Conservation (phyloP, 495 filamentous ascomycete genomes). For the Parachaetomium inaequale region DNA sequence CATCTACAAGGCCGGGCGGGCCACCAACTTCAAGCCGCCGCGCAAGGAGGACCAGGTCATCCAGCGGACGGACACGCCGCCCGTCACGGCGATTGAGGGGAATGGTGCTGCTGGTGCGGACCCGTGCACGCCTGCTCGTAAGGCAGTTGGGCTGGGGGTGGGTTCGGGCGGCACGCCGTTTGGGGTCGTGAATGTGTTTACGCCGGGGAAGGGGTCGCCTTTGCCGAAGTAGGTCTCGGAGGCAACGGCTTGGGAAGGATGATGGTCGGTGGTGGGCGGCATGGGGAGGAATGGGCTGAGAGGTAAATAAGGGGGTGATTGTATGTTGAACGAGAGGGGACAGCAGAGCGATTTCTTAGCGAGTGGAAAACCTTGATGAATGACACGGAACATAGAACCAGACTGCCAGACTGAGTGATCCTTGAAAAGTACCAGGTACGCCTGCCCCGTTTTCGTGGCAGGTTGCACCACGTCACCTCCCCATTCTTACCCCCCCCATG, state of each 20-base stretch:
- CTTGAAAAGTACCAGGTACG: no score
- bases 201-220: conserved; percentile 16
- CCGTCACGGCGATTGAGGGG: conserved; percentile 1
- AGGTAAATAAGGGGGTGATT: neutral
- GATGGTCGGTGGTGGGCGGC: no score
- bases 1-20: conserved; percentile 71
- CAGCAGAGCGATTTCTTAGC: neutral
- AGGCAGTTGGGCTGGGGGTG: conserved; percentile 3
- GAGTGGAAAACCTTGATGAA: neutral
- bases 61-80: conserved; percentile 30
- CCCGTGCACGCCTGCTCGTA: conserved; percentile 15
- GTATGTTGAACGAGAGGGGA: neutral
- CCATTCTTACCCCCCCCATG: no score
- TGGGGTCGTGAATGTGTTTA: conserved; percentile 12
- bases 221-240: conserved; percentile 8
- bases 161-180: conserved; percentile 2
- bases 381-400: no score
- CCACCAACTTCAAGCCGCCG: conserved; percentile 71
- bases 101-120: conserved; percentile 2
- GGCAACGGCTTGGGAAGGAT: no score
- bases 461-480: no score
- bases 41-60: conserved; percentile 27
- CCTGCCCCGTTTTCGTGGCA: no score
- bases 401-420: no score
- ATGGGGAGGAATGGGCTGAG: neutral